Evolutionary conservation across 2,329 filamentous ascomycete species (phyloP).

Genomic region (Aureobasidium sp.): DNA sequence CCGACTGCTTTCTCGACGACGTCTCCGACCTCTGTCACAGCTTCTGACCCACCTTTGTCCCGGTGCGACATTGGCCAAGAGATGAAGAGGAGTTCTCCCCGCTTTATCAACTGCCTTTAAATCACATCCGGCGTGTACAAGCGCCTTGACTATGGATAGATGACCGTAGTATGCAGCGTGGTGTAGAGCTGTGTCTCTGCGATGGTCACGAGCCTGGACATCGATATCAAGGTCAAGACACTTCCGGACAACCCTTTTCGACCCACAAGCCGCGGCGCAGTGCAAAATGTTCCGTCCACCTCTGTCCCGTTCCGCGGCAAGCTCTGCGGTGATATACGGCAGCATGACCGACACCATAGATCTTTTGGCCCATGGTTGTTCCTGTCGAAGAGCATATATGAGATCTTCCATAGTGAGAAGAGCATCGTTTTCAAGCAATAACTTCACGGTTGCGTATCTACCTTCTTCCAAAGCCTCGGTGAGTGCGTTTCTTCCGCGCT

Average conservation of each 20-base stretch:
- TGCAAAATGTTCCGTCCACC: background rate
- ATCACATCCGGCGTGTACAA: background rate
- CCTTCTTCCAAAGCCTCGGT: background rate
- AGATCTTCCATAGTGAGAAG: too few species aligned
- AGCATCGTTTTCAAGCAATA: background rate
- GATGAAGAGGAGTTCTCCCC: background rate
- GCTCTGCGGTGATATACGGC: background rate
- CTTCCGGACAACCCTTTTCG: background rate
- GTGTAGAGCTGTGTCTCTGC: background rate
- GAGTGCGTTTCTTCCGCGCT: background rate
- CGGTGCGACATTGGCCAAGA: background rate
- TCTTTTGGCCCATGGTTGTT: background rate
- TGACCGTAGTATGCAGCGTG: background rate
- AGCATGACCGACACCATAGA: background rate
- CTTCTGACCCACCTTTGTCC: background rate
- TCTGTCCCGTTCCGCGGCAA: background rate
- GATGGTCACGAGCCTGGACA: background rate
- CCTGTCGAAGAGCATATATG: too few species aligned
- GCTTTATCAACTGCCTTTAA: too few species aligned
- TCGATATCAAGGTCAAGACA: background rate
- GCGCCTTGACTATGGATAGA: background rate
- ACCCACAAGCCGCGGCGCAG: background rate
- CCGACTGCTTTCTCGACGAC: background rate
- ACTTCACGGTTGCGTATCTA: background rate
- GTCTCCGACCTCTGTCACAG: background rate